Base-by-base conservation (phyloP, 331 rosid genomes). In the Pyracantha coccinea region DNA sequence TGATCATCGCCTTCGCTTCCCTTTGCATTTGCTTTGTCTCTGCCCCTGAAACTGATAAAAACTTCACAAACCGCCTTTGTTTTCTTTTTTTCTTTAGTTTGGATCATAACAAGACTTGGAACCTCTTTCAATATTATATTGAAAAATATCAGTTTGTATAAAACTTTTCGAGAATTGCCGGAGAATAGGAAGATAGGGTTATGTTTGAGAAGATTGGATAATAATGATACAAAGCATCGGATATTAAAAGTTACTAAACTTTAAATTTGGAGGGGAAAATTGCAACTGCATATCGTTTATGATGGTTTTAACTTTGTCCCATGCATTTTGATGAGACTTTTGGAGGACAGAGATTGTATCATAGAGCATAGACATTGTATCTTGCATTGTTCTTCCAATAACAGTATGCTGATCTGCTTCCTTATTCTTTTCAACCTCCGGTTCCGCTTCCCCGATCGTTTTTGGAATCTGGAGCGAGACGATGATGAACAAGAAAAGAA, bases 241-340 rank as follows among this genome's bases (percentile, higher is more conserved):
- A 52, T 35, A 35, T 35, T 35, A 9, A 8, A 45, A 73, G 58
- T 13, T 2, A 75, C 44, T 35, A 9, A 33, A 80, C 92, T 83
- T 69, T 67, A 88, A 41, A 80, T 73, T 79, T 44, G 96, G 89
- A 38, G 86, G 83, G 64, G 88, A 78, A 67, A 86, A 81, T 35
- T 80, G 89, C 85, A 82, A 79, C 74, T 85, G 90, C 69, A 88
- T 60, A 16, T 86, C 86, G 44, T 77, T 73, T 4, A 86, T 69
- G 38, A 82, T 78, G 20, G 70, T 74, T 82, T 82, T 88, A 66
- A 86, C 67, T 76, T 83, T 88, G 29, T 83, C 81, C 91, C 83
- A 88, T 2, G 84, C 85, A 62, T 79, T 77, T 76, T 82, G 69
- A 35, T 87, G 92, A 16, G 96, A 84, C 25, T 69, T 77, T 78